Evolutionary conservation across 163 green algal species (phyloP).

Genomic region (Prototheca wickerhamii): DNA sequence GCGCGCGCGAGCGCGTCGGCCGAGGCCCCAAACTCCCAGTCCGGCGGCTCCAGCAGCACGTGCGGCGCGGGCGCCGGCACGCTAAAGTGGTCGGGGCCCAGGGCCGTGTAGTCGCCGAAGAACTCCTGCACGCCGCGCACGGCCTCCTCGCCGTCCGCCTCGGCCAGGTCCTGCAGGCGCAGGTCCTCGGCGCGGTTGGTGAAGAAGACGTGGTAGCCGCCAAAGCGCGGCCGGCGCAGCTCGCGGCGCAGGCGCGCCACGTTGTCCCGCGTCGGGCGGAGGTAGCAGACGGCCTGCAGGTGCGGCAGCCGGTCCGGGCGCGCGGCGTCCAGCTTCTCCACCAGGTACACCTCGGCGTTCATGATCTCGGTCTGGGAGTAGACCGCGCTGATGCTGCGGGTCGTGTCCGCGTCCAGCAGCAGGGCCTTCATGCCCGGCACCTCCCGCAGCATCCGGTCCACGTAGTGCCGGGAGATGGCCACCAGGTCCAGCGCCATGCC

Average conservation of each 20-base stretch:
- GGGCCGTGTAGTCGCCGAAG: slow-evolving; percentile 80
- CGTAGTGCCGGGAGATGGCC: slow-evolving; percentile 62
- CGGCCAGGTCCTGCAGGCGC: slow-evolving; percentile 88
- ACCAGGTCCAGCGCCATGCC: slow-evolving; percentile 48
- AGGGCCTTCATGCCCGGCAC: slow-evolving; percentile 87
- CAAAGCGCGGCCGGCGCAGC: slow-evolving; percentile 72
- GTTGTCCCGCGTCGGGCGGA: slow-evolving; percentile 90
- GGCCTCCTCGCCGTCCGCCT: slow-evolving; percentile 69
- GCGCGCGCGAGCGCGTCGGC: slow-evolving; percentile 45
- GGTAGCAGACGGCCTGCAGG: slow-evolving; percentile 80
- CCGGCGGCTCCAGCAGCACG: slow-evolving; percentile 38
- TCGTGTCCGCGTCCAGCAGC: slow-evolving; percentile 85
- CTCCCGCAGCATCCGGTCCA: slow-evolving; percentile 56
- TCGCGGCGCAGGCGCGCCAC: slow-evolving; percentile 73
- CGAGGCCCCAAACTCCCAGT: slow-evolving; percentile 45
- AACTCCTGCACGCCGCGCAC: slow-evolving; percentile 59
- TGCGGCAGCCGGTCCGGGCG: slow-evolving; percentile 53
- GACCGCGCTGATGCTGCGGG: slow-evolving; percentile 56
- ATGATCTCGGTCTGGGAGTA: slow-evolving; percentile 84
- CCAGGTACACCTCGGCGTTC: slow-evolving; percentile 83
- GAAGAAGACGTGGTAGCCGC: slow-evolving; percentile 87
- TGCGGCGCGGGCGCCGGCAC: slow-evolving; percentile 44
- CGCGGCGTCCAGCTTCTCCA: slow-evolving; percentile 69
- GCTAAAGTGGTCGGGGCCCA: slow-evolving; percentile 76
- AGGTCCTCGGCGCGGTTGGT: slow-evolving; percentile 83